Base-by-base conservation (phyloP, 164 flowering plant genomes). In the Amborella trichopoda region DNA sequence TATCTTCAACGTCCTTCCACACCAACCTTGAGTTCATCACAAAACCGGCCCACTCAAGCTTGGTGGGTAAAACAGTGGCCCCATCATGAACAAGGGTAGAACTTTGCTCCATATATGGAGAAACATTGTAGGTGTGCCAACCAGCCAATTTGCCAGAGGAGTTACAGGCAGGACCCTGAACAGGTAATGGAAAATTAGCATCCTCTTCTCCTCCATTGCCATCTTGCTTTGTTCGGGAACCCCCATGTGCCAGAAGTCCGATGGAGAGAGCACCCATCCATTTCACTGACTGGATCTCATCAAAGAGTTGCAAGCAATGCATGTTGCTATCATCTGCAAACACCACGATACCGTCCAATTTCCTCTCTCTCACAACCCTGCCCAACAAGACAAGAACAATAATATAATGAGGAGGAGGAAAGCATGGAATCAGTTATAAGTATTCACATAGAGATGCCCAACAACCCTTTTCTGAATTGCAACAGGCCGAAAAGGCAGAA, bases 101-200 rank as follows among this genome's bases (percentile, higher is more conserved):
- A 48, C 64, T 75, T 68, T 68, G 76, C 59, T 67, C 78, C 24
- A 22, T 58, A 56, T 70, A 80, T 0, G 90, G 82, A 46, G 62
- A 47, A 0, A 82, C 53, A 64, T 87, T 72, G 58, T 81, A 87
- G 26, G 81, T 80, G 63, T 87, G 95, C 96, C 96, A 91, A 8
- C 99, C 96, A 37, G 65, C 71, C 54, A 87, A 63, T 11, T 70
- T 70, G 39, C 77, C 74, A 6, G 99, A 81, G 3, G 95, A 68
- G 64, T 87, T 84, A 65, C 99, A 91, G 34, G 93, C 80, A 3
- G 99, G 99, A 42, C 99, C 99, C 59, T 83, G 96, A 55, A 84
- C 67, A 12, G 96, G 99, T 64, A 80, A 8, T 0, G 73, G 56
- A 24, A 52, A 49, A 26, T 66, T 64, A 40, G 68, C 61, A 48